Percentiles rank a stretch among this genome's conserved stretches.
Evolutionary conservation across 1,139 yeast species (phyloP).

Genomic region (Tardiomyces depauwii): DNA sequence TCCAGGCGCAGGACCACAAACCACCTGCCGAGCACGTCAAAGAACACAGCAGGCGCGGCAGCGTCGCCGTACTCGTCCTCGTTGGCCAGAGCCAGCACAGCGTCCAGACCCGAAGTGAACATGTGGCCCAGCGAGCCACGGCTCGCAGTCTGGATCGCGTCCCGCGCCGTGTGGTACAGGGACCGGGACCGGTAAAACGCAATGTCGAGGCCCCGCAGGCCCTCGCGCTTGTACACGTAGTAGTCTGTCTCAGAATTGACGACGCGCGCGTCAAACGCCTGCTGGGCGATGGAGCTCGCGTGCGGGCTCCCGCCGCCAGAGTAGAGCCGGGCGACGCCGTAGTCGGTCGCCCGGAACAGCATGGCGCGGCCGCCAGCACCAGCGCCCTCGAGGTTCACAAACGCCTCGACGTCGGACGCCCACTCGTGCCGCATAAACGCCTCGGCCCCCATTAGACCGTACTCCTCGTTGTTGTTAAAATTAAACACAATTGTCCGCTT

Average conservation of each 20-base stretch:
- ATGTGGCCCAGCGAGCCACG: constrained; percentile 71
- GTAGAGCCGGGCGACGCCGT: constrained; percentile 53
- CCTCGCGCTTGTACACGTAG: constrained; percentile 53
- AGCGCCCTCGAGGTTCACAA: constrained; percentile 87
- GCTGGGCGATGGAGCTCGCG: constrained; percentile 70
- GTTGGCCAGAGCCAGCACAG: constrained; percentile 33
- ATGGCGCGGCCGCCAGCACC: constrained; percentile 90
- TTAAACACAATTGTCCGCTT: constrained; percentile 65
- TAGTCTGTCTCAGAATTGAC: constrained; percentile 81
- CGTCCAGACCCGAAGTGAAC: constrained; percentile 60
- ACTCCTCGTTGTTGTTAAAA: constrained; percentile 85
- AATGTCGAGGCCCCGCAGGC: constrained; percentile 74
- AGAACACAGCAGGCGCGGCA: constrained; percentile 36
- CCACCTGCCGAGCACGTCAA: constrained; percentile 45
- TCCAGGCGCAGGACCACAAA: constrained; percentile 47
- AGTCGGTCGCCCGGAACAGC: constrained; percentile 74
- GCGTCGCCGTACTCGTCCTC: constrained; percentile 24
- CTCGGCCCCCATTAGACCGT: constrained; percentile 76
- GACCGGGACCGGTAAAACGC: constrained; percentile 71
- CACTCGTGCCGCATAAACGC: constrained; percentile 69
- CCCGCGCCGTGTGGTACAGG: constrained; percentile 69
- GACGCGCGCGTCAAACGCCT: constrained; percentile 65
- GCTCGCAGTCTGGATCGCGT: constrained; percentile 53
- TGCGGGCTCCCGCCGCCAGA: constrained; percentile 44
- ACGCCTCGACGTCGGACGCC: constrained; percentile 50